Evolutionary conservation across 192 early-diverging fungal genomes (phyloP).

Genomic region (Coemansia pectinata): DNA sequence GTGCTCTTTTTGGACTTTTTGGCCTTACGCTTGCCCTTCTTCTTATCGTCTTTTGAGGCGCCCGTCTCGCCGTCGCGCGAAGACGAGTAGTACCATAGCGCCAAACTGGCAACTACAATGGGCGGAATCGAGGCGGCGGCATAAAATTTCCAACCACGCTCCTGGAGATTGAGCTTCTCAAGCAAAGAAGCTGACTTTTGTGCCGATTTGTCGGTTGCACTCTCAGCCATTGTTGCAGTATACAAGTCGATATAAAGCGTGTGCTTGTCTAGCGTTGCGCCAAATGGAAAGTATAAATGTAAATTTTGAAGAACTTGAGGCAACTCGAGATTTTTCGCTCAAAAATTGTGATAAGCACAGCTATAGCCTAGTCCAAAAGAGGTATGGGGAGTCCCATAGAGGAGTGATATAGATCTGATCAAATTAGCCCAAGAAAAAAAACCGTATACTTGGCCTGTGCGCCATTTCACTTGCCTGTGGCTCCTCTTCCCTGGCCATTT

Average conservation of each 20-base stretch:
- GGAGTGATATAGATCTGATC: neutral
- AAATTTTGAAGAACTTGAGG: too few relatives aligned
- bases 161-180: conserved; percentile 48
- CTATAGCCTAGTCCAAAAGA: too few relatives aligned
- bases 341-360: neutral
- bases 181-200: conserved; percentile 42
- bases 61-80: conserved; percentile 19
- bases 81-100: conserved; percentile 64
- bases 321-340: neutral
- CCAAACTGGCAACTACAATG: conserved; percentile 60
- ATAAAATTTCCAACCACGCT: conserved; percentile 69
- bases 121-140: conserved; percentile 63
- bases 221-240: conserved; percentile 22
- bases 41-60: conserved; percentile 37
- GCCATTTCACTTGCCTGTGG: neutral
- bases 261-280: neutral
- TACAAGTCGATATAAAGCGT: neutral
- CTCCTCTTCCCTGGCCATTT: neutral
- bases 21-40: conserved; percentile 25
- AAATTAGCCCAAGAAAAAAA: neutral
- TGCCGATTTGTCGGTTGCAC: conserved; percentile 23
- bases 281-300: neutral
- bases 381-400: too few relatives aligned
- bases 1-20: conserved; percentile 37
- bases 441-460: neutral